phyloP scores from a whole-genome alignment of 192 early-diverging fungal genomes.

The Cetraspora pellucida region DNA sequence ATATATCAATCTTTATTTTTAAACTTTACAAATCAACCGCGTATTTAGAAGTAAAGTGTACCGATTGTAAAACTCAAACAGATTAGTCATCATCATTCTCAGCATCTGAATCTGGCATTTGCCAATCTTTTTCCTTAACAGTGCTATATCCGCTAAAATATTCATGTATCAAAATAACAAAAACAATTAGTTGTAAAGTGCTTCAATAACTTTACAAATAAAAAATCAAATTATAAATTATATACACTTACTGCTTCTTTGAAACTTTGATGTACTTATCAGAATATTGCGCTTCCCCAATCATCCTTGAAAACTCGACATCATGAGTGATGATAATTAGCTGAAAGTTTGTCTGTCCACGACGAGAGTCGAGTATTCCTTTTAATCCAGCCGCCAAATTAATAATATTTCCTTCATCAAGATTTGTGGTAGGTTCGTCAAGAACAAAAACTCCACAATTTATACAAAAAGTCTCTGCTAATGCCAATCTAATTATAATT shows the following conservation, averaged over 20 bases:
- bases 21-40: no score
- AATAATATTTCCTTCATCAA: conserved; percentile 87
- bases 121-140: no score
- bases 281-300: conserved; percentile 78
- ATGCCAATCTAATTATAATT: conserved; percentile 92
- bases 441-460: conserved; percentile 93
- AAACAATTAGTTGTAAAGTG: no score
- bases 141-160: no score
- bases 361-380: conserved; percentile 79
- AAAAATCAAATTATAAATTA: no score
- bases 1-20: no score
- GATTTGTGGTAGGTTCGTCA: conserved; percentile 98
- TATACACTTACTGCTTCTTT: background rate
- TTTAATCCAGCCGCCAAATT: conserved; percentile 81
- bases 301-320: conserved; percentile 86
- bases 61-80: no score
- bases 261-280: conserved; percentile 61
- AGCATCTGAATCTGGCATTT: no score
- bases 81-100: no score
- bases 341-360: conserved; percentile 90
- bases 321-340: conserved; percentile 98
- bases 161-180: no score
- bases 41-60: no score
- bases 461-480: conserved; percentile 93
- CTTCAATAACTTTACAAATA: no score